Percentiles rank a stretch among this genome's conserved stretches.
Conservation (phyloP, 768 basidiomycete genomes). For the Mycena rebaudengoi region DNA sequence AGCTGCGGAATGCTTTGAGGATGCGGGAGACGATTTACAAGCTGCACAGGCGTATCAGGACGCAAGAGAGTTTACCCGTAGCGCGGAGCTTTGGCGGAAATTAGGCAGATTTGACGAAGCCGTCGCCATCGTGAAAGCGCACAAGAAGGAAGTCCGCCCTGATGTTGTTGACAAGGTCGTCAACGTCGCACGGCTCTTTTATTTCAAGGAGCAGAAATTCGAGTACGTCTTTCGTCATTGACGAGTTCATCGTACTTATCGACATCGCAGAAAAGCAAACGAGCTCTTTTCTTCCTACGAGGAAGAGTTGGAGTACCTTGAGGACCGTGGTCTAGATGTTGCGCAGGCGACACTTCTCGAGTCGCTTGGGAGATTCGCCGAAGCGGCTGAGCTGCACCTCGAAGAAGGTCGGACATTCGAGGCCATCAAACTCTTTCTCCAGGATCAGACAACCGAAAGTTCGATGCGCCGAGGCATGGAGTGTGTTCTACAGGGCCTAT, state of each 20-base stretch:
- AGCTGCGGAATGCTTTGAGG: slow-evolving; percentile 57
- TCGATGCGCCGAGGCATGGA: slow-evolving; percentile 45
- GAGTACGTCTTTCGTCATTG: slow-evolving; percentile 31
- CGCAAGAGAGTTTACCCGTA: slow-evolving; percentile 51
- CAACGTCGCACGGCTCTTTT: slow-evolving; percentile 13
- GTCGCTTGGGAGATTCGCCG: slow-evolving; percentile 47
- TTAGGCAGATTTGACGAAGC: slow-evolving; percentile 63
- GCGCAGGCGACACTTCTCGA: slow-evolving; percentile 56
- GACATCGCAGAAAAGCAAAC: slow-evolving; percentile 50
- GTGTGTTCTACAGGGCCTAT: slow-evolving; percentile 54
- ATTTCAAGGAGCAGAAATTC: slow-evolving; percentile 31
- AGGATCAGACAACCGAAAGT: slow-evolving; percentile 34
- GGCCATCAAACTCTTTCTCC: slow-evolving; percentile 56
- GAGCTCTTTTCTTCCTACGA: slow-evolving; percentile 59
- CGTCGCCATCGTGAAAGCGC: slow-evolving; percentile 29
- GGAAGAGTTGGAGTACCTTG: slow-evolving; percentile 64
- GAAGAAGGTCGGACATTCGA: slow-evolving; percentile 54
- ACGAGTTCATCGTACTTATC: neutral
- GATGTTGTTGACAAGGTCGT: slow-evolving; percentile 8
- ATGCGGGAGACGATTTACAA: slow-evolving; percentile 43
- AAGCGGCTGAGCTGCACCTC: slow-evolving; percentile 63
- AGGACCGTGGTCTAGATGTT: slow-evolving; percentile 59
- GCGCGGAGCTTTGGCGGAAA: slow-evolving; percentile 59
- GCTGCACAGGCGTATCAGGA: slow-evolving; percentile 56
- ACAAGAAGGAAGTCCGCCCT: slow-evolving; percentile 7